Conservation (phyloP, 129 eudicot species). For the Saposhnikovia divaricata region DNA sequence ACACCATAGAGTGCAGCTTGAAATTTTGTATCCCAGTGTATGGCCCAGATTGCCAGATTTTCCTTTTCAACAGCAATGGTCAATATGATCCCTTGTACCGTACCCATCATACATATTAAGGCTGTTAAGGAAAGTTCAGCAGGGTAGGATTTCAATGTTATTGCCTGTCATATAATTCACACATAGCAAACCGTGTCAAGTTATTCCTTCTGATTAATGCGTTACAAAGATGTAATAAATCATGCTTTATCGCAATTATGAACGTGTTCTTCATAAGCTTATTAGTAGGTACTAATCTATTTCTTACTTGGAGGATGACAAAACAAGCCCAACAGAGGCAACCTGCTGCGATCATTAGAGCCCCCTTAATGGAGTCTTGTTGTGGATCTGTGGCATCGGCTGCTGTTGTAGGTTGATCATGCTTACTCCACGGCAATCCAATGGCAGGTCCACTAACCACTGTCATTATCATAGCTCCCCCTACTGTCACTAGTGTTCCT, state of each 20-base stretch:
- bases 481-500: constrained; percentile 71
- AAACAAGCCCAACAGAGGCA: constrained; percentile 38
- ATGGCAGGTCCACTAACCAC: constrained; percentile 53
- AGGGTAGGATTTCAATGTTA: constrained; percentile 57
- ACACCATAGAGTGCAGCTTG: constrained; percentile 58
- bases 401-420: constrained; percentile 11
- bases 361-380: constrained; percentile 28
- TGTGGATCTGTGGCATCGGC: constrained; percentile 21
- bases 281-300: background rate
- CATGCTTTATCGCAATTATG: background rate
- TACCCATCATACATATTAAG: constrained; percentile 51
- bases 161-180: constrained; percentile 40
- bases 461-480: constrained; percentile 92
- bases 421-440: constrained; percentile 49
- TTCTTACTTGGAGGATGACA: constrained; percentile 13
- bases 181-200: background rate
- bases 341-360: constrained; percentile 37
- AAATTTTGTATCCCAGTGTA: constrained; percentile 51
- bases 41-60: constrained; percentile 45
- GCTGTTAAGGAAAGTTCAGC: constrained; percentile 64
- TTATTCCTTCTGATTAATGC: background rate
- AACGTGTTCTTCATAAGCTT: background rate
- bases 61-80: constrained; percentile 49
- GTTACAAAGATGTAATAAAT: background rate
- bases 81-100: constrained; percentile 42